phyloP scores from a whole-genome alignment of 331 rosid species.

The Spiraea crenata region DNA sequence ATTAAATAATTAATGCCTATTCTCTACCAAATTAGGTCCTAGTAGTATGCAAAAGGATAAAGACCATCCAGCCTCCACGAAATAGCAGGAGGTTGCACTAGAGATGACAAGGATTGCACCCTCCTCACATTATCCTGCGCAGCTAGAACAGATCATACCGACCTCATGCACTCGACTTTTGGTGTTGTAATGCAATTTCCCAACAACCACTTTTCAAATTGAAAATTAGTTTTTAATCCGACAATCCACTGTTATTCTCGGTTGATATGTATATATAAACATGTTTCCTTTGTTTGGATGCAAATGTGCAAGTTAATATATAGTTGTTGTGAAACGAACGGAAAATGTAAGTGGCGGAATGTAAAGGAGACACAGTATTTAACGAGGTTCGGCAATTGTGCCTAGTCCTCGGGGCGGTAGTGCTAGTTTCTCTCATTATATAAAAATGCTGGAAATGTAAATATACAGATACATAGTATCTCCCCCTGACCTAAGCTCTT shows the following conservation, averaged over 20 bases:
- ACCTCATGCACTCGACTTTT: conserved; percentile 22
- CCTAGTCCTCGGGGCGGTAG: no score
- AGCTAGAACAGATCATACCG: conserved; percentile 17
- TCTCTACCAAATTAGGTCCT: not conserved
- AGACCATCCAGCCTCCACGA: not conserved
- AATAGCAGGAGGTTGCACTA: not conserved
- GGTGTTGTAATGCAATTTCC: conserved; percentile 31
- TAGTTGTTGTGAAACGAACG: no score
- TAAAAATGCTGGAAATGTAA: no score
- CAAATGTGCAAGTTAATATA: conserved; percentile 3
- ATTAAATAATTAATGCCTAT: not conserved
- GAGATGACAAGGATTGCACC: conserved; percentile 27
- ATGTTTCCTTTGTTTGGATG: conserved; percentile 13
- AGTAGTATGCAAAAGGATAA: not conserved
- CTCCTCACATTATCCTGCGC: conserved; percentile 6
- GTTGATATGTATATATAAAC: not conserved
- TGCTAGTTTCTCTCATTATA: no score
- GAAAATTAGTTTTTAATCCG: conserved; percentile 1
- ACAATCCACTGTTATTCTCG: conserved; percentile 12
- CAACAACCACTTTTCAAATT: conserved; percentile 22
- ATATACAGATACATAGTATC: no score
- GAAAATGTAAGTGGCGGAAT: no score
- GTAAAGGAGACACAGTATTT: no score
- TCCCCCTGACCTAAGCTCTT: no score
- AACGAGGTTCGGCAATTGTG: no score